Conservation (phyloP, 2,329 filamentous ascomycete genomes). For the Colletotrichum navitas region DNA sequence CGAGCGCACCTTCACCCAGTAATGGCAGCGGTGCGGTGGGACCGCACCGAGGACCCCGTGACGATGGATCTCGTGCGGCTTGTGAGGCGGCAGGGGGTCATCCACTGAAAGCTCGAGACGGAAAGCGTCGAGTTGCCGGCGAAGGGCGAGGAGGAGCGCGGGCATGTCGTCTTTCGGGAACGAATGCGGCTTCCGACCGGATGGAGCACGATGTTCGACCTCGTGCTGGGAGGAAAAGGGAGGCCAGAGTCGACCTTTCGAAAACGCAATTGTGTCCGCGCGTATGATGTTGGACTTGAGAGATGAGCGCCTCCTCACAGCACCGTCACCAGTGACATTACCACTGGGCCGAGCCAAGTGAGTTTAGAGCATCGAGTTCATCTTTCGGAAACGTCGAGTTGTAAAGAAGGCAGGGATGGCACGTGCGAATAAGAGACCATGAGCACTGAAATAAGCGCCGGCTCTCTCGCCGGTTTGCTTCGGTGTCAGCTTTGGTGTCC, state of each 20-base stretch:
- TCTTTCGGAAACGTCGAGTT: neutral
- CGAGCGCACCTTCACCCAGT: too few relatives aligned
- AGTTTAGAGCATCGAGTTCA: too few relatives aligned
- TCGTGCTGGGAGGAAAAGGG: constrained; percentile 26
- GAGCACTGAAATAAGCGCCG: too few relatives aligned
- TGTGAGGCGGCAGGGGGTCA: constrained; percentile 35
- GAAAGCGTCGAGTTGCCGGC: constrained; percentile 31
- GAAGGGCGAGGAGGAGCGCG: constrained; percentile 23
- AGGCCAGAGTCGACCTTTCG: constrained; percentile 36
- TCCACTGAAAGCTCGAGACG: constrained; percentile 28
- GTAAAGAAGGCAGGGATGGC: neutral
- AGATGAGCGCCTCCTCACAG: neutral
- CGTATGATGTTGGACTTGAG: too few relatives aligned
- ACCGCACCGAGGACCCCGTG: constrained; percentile 11
- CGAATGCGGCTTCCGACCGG: constrained; percentile 34
- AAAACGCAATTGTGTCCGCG: constrained; percentile 40
- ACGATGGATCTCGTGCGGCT: constrained; percentile 36
- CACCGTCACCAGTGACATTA: neutral
- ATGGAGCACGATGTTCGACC: constrained; percentile 42
- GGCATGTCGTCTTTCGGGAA: constrained; percentile 28
- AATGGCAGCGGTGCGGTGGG: too few relatives aligned
- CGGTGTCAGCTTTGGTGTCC: too few relatives aligned
- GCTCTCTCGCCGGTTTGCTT: neutral
- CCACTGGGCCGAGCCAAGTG: too few relatives aligned
- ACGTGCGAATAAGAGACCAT: neutral